Evolutionary conservation across 106 monocot species (phyloP), one percentile per base, ranked within the genome.

Genomic region (Hemerocallis citrina): DNA sequence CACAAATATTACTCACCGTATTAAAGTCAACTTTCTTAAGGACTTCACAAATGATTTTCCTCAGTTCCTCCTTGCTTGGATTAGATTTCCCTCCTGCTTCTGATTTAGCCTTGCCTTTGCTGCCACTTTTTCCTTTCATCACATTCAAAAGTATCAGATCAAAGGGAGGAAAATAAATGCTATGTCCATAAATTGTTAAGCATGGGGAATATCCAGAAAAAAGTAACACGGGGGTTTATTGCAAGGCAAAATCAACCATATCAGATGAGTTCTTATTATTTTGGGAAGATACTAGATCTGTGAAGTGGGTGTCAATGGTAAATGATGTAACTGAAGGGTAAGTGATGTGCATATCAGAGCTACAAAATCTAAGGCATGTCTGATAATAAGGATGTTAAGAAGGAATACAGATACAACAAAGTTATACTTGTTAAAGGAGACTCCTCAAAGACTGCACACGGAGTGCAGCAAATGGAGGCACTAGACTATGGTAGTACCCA

Each of bases 21-120:
- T 59, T 59, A 35, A 94, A 94, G 59, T 94, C 93, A 61, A 89
- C 93, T 61, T 81, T 78, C 57, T 82, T 89, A 20, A 94, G 74
- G 61, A 94, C 83, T 48, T 82, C 89, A 70, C 70, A 85, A 37
- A 94, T 94, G 24, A 65, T 75, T 31, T 75, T 74, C 71, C 76
- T 81, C 62, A 94, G 55, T 52, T 89, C 82, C 34, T 79, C 69
- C 61, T 85, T 74, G 52, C 56, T 85, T 54, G 93, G 92, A 38
- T 71, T 60, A 20, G 74, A 69, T 34, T 81, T 70, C 57, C 73
- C 65, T 34, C 41, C 58, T 38, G 74, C 68, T 21, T 41, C 45
- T n/a, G 72, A 52, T 59, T 70, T 70, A 16, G 62, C 55, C 49
- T 71, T 84, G 49, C 16, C 21, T 16, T 49, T 21, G 16, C 49